Base-by-base conservation (phyloP, 495 filamentous ascomycete species). In the Apodospora peruviana region DNA sequence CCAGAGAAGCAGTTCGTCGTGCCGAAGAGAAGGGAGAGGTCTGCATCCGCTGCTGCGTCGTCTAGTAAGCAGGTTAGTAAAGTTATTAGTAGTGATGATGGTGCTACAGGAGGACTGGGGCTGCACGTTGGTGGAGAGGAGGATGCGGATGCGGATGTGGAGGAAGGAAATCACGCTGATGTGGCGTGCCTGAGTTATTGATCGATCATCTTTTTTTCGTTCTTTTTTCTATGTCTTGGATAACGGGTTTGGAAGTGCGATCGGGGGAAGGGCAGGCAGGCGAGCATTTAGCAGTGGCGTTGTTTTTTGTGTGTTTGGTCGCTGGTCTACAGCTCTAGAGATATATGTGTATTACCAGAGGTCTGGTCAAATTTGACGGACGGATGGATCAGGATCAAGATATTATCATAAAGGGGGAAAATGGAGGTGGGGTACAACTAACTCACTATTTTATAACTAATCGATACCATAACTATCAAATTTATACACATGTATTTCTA, bases 81-180 rank as follows among this genome's bases (percentile, higher is more conserved):
- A n/a, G n/a, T n/a, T n/a, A n/a, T n/a, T n/a, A n/a, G n/a, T n/a
- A n/a, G n/a, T 11, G 5, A 35, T n/a, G 16, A 35, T 10, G 32
- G 5, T 2, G 5, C 11, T n/a, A 11, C 32, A 7, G 11, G 16
- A 11, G 32, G 32, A n/a, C 32, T 35, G 32, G 32, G 32, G 1
- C 20, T 38, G 5, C 9, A 47, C 17, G 14, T 34, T 17, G 14
- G 9, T 16, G 42, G 23, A 2, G 16, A 20, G 27, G n/a, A n/a
- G n/a, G n/a, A n/a, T n/a, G 24, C 14, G 16, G 16, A 45, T 24
- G 24, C 45, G 23, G 29, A 20, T 7, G 39, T 47, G 36, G 55
- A 55, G 23, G 55, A 55, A n/a, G 55, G 18, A 8, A 47, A 55
- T 23, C 23, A 55, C 22, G 51, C 52, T 21, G 55, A 58, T 45